These are phyloP conservation scores for Circinella minor DNA, from an alignment of 371 early-diverging fungal species.

Conservation along the genomic window DNA sequence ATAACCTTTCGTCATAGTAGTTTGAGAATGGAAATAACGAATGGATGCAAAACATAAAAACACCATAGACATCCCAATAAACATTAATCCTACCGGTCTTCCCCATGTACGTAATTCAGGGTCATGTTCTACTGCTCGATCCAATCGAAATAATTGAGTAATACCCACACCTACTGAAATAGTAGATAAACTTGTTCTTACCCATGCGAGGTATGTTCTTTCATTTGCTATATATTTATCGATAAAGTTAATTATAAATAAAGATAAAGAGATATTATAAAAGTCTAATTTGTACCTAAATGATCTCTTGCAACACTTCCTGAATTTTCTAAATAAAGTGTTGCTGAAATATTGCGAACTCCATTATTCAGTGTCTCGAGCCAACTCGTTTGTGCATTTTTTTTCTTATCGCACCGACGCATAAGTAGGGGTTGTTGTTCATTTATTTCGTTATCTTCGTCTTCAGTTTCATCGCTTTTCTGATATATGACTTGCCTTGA, in stretches of 20 bases:
- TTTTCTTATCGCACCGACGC: background rate
- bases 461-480: background rate
- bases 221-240: constrained; percentile 65
- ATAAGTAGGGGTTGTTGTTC: background rate
- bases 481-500: constrained; percentile 3
- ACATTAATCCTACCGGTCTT: constrained; percentile 53
- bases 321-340: constrained; percentile 67
- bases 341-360: constrained; percentile 17
- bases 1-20: constrained; percentile 65
- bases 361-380: background rate
- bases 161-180: constrained; percentile 77
- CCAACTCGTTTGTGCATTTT: constrained; percentile 3
- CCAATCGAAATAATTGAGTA: constrained; percentile 73
- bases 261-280: constrained; percentile 2
- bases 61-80: constrained; percentile 64
- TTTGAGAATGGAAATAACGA: constrained; percentile 78
- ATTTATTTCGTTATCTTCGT: background rate
- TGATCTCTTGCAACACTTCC: constrained; percentile 81
- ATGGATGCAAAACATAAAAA: constrained; percentile 67
- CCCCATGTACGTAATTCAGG: constrained; percentile 26
- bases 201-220: constrained; percentile 81
- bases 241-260: background rate
- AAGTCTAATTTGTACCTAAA: constrained; percentile 45
- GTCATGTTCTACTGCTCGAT: constrained; percentile 32
- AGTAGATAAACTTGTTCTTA: constrained; percentile 74